These are phyloP conservation scores for Rutstroemia sp. DNA, from an alignment of 2,329 filamentous ascomycete genomes.

Conservation along the genomic window DNA sequence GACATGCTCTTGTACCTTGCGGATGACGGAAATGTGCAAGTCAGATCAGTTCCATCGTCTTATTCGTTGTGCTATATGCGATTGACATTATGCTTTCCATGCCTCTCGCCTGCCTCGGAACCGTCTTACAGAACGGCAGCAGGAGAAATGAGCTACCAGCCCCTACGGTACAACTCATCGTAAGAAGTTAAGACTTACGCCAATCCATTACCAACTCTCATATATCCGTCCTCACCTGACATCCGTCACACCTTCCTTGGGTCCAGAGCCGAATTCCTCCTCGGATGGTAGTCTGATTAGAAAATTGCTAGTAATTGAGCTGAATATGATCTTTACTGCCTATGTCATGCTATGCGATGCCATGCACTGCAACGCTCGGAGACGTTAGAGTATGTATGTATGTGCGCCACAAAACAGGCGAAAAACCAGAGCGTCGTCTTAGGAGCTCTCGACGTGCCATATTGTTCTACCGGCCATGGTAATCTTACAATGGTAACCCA, in stretches of 20 bases:
- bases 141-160: not conserved
- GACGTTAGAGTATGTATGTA: slow-evolving; percentile 15
- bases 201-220: not conserved
- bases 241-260: slow-evolving; percentile 1
- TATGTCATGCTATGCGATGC: not conserved
- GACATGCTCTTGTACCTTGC: slow-evolving; percentile 1
- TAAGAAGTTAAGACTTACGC: not conserved
- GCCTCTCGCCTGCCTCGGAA: not conserved
- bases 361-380: slow-evolving; percentile 13
- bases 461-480: not conserved
- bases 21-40: not conserved
- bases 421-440: not conserved
- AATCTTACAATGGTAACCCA: not conserved
- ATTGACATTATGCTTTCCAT: not conserved
- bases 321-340: not conserved
- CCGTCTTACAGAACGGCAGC: slow-evolving; percentile 1
- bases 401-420: slow-evolving; percentile 6
- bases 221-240: not conserved
- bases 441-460: not conserved
- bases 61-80: not conserved
- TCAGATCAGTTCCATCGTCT: not conserved
- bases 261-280: not conserved
- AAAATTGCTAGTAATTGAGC: not conserved
- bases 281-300: not conserved
- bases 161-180: not conserved